Conservation (phyloP, 345 rosid genomes). For the Crucihimalaya himalaica region DNA sequence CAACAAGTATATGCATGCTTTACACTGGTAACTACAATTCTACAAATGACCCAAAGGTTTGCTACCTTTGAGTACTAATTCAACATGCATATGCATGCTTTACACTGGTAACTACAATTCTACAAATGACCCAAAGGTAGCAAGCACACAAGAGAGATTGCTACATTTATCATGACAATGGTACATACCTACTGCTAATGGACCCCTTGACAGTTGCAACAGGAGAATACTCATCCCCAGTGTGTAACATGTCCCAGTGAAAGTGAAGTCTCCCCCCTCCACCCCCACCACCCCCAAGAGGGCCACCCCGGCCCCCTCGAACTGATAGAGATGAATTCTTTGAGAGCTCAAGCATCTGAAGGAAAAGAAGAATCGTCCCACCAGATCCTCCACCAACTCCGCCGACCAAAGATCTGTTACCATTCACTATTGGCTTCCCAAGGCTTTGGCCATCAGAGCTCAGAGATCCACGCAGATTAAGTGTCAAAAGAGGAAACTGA, state of each 20-base stretch:
- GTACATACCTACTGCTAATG: slow-evolving; percentile 65
- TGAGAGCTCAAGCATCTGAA: slow-evolving; percentile 72
- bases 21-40: not conserved
- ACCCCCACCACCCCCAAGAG: slow-evolving; percentile 93
- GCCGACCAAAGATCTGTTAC: slow-evolving; percentile 63
- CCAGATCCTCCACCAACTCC: slow-evolving; percentile 99
- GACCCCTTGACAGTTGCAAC: slow-evolving; percentile 73
- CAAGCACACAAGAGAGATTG: not conserved
- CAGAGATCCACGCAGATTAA: slow-evolving; percentile 73
- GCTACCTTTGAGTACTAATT: slow-evolving; percentile 14
- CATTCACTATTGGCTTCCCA: slow-evolving; percentile 42
- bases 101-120: not conserved
- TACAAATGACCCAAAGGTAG: slow-evolving; percentile 18
- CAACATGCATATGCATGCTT: not conserved
- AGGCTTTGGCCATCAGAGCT: slow-evolving; percentile 89
- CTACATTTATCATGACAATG: slow-evolving; percentile 19
- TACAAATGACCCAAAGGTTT: too few relatives aligned
- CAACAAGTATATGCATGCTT: not conserved
- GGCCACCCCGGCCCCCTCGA: slow-evolving; percentile 85
- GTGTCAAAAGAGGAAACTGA: slow-evolving; percentile 76
- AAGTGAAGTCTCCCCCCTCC: slow-evolving; percentile 99
- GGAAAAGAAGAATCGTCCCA: slow-evolving; percentile 95
- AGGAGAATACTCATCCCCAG: slow-evolving; percentile 76
- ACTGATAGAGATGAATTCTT: slow-evolving; percentile 70
- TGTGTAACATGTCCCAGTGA: slow-evolving; percentile 86